Percentiles rank a stretch among this genome's conserved stretches.
Conservation (phyloP, 176 grass and related monocot genomes). For the Avena atlantica region DNA sequence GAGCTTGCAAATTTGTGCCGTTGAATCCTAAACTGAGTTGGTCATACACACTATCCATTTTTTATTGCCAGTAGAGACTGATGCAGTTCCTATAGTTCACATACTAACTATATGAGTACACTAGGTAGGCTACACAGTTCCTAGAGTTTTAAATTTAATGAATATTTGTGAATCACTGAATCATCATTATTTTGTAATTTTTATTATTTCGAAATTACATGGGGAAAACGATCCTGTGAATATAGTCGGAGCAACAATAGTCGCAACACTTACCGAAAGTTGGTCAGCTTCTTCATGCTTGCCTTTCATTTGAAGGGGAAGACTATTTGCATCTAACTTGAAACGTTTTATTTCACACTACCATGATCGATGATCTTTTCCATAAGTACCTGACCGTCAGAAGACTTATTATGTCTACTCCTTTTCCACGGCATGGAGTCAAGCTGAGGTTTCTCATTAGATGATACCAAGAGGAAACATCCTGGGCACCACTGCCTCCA, state of each 20-base stretch:
- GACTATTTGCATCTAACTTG: constrained; percentile 75
- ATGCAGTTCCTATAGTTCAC: no score
- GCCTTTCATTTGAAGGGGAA: constrained; percentile 85
- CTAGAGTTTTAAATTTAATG: no score
- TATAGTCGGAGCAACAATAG: constrained; percentile 22
- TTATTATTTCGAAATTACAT: no score
- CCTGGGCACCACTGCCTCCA: background rate
- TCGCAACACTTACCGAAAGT: constrained; percentile 67
- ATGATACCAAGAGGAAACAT: background rate
- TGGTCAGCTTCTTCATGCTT: constrained; percentile 77
- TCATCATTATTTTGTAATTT: no score
- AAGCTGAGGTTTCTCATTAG: constrained; percentile 48
- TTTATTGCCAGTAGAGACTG: no score
- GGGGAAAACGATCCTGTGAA: background rate
- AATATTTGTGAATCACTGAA: no score
- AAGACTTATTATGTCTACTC: constrained; percentile 57
- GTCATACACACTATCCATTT: background rate
- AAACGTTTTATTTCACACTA: constrained; percentile 42
- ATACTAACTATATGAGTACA: no score
- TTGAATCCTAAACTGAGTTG: constrained; percentile 5
- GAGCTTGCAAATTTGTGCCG: no score
- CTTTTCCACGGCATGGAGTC: constrained; percentile 75
- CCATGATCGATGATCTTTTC: constrained; percentile 50
- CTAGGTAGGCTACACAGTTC: no score
- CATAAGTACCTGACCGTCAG: constrained; percentile 66